Conservation (phyloP, 441 rosid genomes). For the Raphanus hybrid region DNA sequence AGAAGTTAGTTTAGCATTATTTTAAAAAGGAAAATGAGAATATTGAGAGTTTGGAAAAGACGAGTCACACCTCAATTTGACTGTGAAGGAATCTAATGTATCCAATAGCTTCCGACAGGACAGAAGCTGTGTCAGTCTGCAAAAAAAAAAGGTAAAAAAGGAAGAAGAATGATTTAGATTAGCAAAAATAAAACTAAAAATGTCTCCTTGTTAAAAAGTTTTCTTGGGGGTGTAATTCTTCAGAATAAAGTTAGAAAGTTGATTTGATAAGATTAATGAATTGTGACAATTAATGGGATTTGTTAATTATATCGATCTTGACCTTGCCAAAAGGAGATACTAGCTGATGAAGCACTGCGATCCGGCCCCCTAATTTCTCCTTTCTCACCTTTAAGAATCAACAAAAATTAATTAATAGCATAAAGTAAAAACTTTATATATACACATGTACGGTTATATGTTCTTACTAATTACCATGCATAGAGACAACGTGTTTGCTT, state of each 20-base stretch:
- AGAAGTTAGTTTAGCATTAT: neutral
- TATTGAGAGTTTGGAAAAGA: constrained; percentile 39
- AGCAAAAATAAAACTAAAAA: too few species aligned
- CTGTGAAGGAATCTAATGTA: constrained; percentile 99
- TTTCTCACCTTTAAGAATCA: constrained; percentile 74
- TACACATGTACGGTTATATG: constrained; percentile 26
- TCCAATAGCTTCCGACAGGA: constrained; percentile 94
- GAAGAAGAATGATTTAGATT: constrained; percentile 54
- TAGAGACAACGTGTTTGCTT: constrained; percentile 38
- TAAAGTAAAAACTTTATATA: constrained; percentile 25
- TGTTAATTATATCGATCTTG: constrained; percentile 12
- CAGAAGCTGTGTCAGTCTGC: constrained; percentile 99
- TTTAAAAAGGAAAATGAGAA: constrained; percentile 23
- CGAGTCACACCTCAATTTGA: constrained; percentile 93
- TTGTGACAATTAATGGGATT: neutral
- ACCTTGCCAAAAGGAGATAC: constrained; percentile 99
- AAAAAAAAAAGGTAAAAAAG: constrained; percentile 48
- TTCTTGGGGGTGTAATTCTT: neutral
- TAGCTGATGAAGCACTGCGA: constrained; percentile 93
- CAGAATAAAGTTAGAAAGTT: neutral
- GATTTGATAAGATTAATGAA: neutral
- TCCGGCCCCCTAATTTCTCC: constrained; percentile 96
- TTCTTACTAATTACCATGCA: constrained; percentile 35
- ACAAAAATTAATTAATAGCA: constrained; percentile 5
- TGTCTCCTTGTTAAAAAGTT: neutral